Conservation (phyloP, 2,329 filamentous ascomycete species). For the Tolypocladium sp. region DNA sequence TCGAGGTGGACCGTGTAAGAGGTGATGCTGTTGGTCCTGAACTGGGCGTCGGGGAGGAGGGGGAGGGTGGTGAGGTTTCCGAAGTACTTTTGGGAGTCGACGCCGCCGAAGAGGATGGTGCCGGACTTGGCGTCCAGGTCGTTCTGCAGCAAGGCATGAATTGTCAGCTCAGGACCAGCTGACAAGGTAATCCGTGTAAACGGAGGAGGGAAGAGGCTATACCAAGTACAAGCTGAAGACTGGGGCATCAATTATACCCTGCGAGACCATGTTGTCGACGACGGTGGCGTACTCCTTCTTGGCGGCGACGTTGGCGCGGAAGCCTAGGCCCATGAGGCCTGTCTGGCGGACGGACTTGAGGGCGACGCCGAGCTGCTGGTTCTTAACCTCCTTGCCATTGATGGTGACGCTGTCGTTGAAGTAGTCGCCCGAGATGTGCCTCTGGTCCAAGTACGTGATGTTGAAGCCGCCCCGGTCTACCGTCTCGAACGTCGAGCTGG, state of each 20-base stretch:
- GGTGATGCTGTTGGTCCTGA: slow-evolving; percentile 30
- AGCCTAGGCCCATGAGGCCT: slow-evolving; percentile 52
- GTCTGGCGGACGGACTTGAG: slow-evolving; percentile 36
- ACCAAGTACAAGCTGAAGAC: slow-evolving; percentile 62
- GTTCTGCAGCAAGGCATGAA: slow-evolving; percentile 25
- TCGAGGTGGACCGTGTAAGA: slow-evolving; percentile 25
- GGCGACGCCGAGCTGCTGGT: slow-evolving; percentile 48
- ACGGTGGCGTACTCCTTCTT: slow-evolving; percentile 43
- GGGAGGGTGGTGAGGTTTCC: slow-evolving; percentile 35
- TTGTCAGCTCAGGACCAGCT: not conserved
- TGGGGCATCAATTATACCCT: slow-evolving; percentile 51
- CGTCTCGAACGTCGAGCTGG: slow-evolving; percentile 39
- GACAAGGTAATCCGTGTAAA: not conserved
- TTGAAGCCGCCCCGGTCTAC: slow-evolving; percentile 37
- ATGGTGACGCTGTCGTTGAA: slow-evolving; percentile 47
- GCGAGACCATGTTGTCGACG: slow-evolving; percentile 52
- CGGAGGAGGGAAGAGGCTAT: slow-evolving; percentile 5
- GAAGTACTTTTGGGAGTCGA: slow-evolving; percentile 64
- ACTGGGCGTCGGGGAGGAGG: slow-evolving; percentile 37
- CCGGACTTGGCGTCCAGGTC: slow-evolving; percentile 57
- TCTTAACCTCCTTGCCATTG: slow-evolving; percentile 33
- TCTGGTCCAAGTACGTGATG: slow-evolving; percentile 53
- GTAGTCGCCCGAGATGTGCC: slow-evolving; percentile 46
- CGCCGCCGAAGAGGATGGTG: slow-evolving; percentile 68
- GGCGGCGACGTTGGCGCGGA: slow-evolving; percentile 39